Evolutionary conservation across 1,284 basidiomycete species (phyloP), one percentile per base, ranked within the genome.

Genomic region (Cerioporus squamosus): DNA sequence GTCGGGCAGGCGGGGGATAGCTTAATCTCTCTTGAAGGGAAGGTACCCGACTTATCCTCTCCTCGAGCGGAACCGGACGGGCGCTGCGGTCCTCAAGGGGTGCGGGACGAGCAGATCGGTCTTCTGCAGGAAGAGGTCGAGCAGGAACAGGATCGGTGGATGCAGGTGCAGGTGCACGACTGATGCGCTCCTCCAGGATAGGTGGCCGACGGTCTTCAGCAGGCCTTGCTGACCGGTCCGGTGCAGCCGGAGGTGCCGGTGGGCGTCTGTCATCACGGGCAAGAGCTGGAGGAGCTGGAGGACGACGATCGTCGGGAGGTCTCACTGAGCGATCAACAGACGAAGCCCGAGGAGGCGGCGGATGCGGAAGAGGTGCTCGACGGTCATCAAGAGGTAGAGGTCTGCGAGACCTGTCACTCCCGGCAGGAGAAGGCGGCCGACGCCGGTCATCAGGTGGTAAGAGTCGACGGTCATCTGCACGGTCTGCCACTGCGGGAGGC

Each of bases 11-110:
- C 26, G 23, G 48, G 10, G 55, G 57, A 26, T 53, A 55, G 39
- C 66, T 66, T 20, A 73, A 46, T 26, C 71, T 66, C 43, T 74
- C 73, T 44, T 72, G 71, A 5, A 74, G 61, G 10, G 69, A 59
- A 15, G 65, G 61, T 12, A 47, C 60, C 23, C 70, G 68, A 36
- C 61, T 64, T 26, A 73, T 62, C 23, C 72, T 63, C 17, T 72
- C 74, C 58, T 74, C 73, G 14, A 72, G 55, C 23, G 70, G 60
- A 2, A 64, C 53, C 29, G 61, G 55, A 20, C 64, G 67, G 44
- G 61, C 14, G 44, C 26, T 57, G 18, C 62, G 46, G 18, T 68
- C 63, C 42, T 68, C 67, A 45, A 56, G 52, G 26, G 47, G 63
- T 22, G 62, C 53, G 50, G 59, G 40, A 38, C 64, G 60, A 20